A percentile compares a stretch with the other conserved stretches of the same genome.
Evolutionary conservation across 306 rosid genomes (phyloP).

Genomic region (Cicer bijugum): DNA sequence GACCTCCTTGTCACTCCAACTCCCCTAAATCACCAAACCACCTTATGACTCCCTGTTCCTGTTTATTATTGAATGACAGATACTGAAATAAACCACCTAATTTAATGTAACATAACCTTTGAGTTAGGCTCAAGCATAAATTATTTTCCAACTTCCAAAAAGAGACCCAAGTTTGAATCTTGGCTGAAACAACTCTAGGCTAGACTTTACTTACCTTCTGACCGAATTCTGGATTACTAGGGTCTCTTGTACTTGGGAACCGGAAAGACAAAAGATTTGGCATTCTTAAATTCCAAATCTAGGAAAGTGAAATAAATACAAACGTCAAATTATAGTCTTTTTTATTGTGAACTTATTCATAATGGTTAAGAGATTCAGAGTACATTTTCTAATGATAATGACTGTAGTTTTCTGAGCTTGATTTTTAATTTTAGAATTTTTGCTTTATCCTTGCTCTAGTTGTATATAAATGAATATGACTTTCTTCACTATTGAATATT

Average conservation of each 20-base stretch:
- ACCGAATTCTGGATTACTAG: no score
- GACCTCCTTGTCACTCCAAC: no score
- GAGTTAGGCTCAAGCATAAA: neutral
- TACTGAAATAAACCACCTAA: neutral
- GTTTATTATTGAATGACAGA: constrained; percentile 7
- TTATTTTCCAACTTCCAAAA: constrained; percentile 6
- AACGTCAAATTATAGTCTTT: neutral
- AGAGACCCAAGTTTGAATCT: neutral
- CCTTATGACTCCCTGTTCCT: neutral
- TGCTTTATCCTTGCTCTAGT: neutral
- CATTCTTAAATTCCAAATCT: neutral
- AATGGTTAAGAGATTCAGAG: neutral
- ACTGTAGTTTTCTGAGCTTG: neutral
- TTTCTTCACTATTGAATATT: neutral
- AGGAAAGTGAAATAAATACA: neutral
- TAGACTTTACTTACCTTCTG: no score
- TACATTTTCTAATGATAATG: neutral
- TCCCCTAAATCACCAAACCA: no score
- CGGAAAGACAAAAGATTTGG: no score
- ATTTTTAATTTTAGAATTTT: neutral
- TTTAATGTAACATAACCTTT: constrained; percentile 17
- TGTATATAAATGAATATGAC: neutral
- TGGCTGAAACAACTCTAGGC: no score
- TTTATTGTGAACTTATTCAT: neutral
- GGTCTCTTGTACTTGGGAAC: no score